Evolutionary conservation across 352 stramenopile species (phyloP), one percentile per base, ranked within the genome.

Genomic region (Lagenidium giganteum): DNA sequence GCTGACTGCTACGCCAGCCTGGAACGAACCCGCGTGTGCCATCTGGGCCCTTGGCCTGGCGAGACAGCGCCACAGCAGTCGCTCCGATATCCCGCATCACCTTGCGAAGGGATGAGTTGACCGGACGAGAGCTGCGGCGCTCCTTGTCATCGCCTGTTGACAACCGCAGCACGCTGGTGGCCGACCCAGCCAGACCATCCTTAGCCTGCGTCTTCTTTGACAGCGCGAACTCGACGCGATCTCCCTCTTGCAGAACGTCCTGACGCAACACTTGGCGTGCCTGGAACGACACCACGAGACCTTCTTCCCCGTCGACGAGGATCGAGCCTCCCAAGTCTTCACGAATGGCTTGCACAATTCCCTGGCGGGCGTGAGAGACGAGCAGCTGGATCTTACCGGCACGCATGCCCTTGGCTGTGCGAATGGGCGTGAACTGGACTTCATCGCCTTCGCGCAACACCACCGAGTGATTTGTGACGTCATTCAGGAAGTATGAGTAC

Each of bases 11-110:
- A 29, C 70, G 63, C 80, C 80, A 89, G 13, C 72, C 73, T 4
- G 63, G 47, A 32, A 23, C 29, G 57, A 92, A 92, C 4, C 80
- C 80, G 36, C 77, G 74, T 18, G 76, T 75, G 49, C 76, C 80
- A 44, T 92, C 70, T 1, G 76, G 80, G 3, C 80, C 80, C 45
- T 81, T 85, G 12, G 76, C 80, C 65, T 83, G 89, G 34, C 77
- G 70, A 29, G 71, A 84, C 18, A 60, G 55, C 21, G 70, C 70
- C 41, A 83, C 64, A 0, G 76, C 73, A 20, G 61, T 83, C n/a
- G 63, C 73, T 16, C 73, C 70, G 20, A 83, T 58, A 29, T 81
- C 67, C 5, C 67, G 74, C 76, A 86, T 84, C 2, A 71, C 74
- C 43, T 83, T 64, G 42, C 65, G 63, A 24, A 87, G 56, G 46